A percentile compares a stretch with the other conserved stretches of the same genome.
Conservation (phyloP, 2,329 filamentous ascomycete species). For the Dryadomyces quercivorus region DNA sequence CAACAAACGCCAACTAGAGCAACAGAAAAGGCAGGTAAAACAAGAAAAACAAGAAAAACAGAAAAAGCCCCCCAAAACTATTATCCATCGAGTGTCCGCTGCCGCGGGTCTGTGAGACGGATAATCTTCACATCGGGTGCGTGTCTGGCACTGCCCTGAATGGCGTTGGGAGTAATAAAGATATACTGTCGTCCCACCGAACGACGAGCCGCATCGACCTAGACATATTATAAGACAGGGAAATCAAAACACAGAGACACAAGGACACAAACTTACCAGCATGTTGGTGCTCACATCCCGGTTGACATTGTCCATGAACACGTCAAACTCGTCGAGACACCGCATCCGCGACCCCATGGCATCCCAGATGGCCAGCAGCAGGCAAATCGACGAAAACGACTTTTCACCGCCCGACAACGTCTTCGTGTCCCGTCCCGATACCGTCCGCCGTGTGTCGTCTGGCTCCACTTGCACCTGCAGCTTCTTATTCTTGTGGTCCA, state of each 20-base stretch:
- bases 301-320: slow-evolving; percentile 98
- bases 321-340: slow-evolving; percentile 95
- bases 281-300: slow-evolving; percentile 85
- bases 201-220: slow-evolving; percentile 74
- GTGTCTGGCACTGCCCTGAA: slow-evolving; percentile 44
- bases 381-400: slow-evolving; percentile 92
- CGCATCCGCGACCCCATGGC: slow-evolving; percentile 93
- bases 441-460: slow-evolving; percentile 55
- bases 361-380: slow-evolving; percentile 89
- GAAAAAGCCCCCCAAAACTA: slow-evolving; percentile 10
- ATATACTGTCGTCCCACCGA: slow-evolving; percentile 91
- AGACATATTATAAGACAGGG: neutral
- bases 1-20: neutral
- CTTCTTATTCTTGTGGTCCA: slow-evolving; percentile 63
- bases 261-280: slow-evolving; percentile 52
- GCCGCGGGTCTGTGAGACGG: slow-evolving; percentile 52
- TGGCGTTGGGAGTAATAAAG: slow-evolving; percentile 86
- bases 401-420: slow-evolving; percentile 95
- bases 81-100: slow-evolving; percentile 28
- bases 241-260: too few relatives aligned
- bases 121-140: slow-evolving; percentile 68
- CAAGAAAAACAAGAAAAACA: neutral
- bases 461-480: slow-evolving; percentile 69
- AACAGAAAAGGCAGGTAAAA: neutral
- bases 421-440: slow-evolving; percentile 63